A percentile compares a stretch with the other conserved stretches of the same genome.
These are phyloP conservation scores for Talinum fruticosum DNA, from an alignment of 148 eudicot genomes.

Conservation along the genomic window DNA sequence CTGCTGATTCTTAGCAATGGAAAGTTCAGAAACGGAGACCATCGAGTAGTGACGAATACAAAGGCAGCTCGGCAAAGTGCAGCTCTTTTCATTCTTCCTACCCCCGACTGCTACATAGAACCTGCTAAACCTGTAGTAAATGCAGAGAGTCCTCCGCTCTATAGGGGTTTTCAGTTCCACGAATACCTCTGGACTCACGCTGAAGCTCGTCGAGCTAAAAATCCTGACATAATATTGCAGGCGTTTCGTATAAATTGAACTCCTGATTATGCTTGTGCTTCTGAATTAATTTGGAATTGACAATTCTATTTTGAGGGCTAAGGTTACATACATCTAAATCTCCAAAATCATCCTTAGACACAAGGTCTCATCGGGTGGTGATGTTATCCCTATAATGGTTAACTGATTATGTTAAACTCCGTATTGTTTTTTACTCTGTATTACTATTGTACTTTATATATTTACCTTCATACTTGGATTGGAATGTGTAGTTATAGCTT, in stretches of 20 bases:
- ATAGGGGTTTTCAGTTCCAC: slow-evolving; percentile 9
- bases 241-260: neutral
- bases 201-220: neutral
- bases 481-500: too few relatives aligned
- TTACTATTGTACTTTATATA: too few relatives aligned
- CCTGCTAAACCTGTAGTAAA: slow-evolving; percentile 27
- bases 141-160: slow-evolving; percentile 19
- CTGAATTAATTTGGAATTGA: too few relatives aligned
- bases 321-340: too few relatives aligned
- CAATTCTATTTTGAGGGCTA: too few relatives aligned
- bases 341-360: too few relatives aligned
- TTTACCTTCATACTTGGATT: too few relatives aligned
- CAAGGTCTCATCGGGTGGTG: too few relatives aligned
- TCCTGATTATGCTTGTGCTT: too few relatives aligned
- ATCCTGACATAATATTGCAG: neutral
- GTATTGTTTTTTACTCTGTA: too few relatives aligned
- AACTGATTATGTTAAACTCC: too few relatives aligned
- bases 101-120: slow-evolving; percentile 6
- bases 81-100: slow-evolving; percentile 20
- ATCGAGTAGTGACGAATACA: slow-evolving; percentile 33
- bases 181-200: neutral
- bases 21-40: slow-evolving; percentile 28
- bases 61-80: slow-evolving; percentile 14
- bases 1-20: slow-evolving; percentile 30
- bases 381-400: too few relatives aligned